Evolutionary conservation across 495 filamentous ascomycete genomes (phyloP).

Genomic region (Penicillium pancosmium): DNA sequence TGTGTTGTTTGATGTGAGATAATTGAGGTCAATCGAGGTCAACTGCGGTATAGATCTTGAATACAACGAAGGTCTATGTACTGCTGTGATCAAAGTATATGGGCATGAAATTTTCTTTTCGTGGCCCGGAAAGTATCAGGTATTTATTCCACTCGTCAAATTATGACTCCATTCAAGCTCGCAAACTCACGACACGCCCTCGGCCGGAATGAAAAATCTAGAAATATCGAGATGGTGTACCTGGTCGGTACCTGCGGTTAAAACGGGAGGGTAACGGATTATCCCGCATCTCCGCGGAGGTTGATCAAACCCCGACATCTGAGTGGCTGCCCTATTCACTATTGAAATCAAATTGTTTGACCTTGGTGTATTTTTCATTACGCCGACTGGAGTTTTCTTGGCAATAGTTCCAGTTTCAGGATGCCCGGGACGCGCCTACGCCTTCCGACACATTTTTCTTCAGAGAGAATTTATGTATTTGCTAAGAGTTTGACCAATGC

Average conservation of each 20-base stretch:
- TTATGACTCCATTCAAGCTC: background rate
- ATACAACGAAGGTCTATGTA: too few relatives aligned
- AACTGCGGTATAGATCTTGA: too few relatives aligned
- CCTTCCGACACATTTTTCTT: too few relatives aligned
- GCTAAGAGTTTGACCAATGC: too few relatives aligned
- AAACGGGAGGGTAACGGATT: constrained; percentile 6
- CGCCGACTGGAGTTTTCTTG: constrained; percentile 15
- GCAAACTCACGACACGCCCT: background rate
- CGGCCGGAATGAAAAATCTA: constrained; percentile 2
- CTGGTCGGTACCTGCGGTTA: constrained; percentile 11
- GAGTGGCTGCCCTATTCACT: background rate
- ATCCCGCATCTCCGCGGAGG: constrained; percentile 29
- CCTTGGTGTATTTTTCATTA: too few relatives aligned
- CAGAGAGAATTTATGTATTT: too few relatives aligned
- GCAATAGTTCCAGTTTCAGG: background rate
- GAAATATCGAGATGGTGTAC: constrained; percentile 11
- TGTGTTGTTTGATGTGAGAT: too few relatives aligned
- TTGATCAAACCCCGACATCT: background rate
- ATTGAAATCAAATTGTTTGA: background rate
- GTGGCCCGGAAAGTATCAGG: background rate
- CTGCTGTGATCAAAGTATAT: background rate
- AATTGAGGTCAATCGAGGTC: too few relatives aligned
- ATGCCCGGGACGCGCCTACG: too few relatives aligned
- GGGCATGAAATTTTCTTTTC: background rate
- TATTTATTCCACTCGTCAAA: background rate